phyloP scores from a whole-genome alignment of 2,329 filamentous ascomycete species.

The Talaromyces sp. region DNA sequence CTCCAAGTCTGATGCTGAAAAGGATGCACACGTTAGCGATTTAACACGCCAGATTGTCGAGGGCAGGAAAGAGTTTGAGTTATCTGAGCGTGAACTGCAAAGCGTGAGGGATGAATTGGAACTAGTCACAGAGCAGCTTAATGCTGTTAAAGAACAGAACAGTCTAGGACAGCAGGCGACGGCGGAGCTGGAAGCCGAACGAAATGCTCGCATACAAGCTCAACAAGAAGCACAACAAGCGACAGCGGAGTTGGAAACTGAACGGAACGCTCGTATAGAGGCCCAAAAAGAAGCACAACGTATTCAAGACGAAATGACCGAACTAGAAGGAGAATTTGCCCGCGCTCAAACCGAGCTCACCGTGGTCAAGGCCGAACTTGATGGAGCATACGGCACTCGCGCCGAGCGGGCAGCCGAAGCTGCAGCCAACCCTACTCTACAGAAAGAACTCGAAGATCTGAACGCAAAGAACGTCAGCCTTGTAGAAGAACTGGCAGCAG shows the following conservation, averaged over 20 bases:
- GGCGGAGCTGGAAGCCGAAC: conserved; percentile 23
- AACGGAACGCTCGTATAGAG: conserved; percentile 23
- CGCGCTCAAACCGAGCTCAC: conserved; percentile 72
- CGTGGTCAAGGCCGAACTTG: conserved; percentile 85
- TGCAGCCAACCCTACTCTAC: conserved; percentile 52
- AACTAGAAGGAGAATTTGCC: conserved; percentile 59
- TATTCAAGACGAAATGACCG: conserved; percentile 45
- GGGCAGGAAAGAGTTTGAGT: conserved; percentile 59
- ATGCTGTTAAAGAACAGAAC: conserved; percentile 33
- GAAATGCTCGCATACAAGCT: conserved; percentile 21
- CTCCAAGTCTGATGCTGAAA: conserved; percentile 68
- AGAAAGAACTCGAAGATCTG: conserved; percentile 55
- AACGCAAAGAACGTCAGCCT: conserved; percentile 44
- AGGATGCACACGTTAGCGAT: conserved; percentile 44
- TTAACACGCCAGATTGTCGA: conserved; percentile 48
- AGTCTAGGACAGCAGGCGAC: conserved; percentile 26
- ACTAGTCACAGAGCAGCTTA: conserved; percentile 39
- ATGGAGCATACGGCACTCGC: conserved; percentile 83
- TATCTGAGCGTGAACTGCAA: conserved; percentile 42
- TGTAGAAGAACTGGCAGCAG: conserved; percentile 42
- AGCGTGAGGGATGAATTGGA: conserved; percentile 35
- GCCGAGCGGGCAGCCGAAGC: conserved; percentile 64
- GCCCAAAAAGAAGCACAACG: conserved; percentile 15
- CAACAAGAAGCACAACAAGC: conserved; percentile 30
- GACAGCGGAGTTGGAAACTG: conserved; percentile 21